These are phyloP conservation scores for Plasmodium berghei DNA, from an alignment of 169 alveolate genomes.

Conservation along the genomic window DNA sequence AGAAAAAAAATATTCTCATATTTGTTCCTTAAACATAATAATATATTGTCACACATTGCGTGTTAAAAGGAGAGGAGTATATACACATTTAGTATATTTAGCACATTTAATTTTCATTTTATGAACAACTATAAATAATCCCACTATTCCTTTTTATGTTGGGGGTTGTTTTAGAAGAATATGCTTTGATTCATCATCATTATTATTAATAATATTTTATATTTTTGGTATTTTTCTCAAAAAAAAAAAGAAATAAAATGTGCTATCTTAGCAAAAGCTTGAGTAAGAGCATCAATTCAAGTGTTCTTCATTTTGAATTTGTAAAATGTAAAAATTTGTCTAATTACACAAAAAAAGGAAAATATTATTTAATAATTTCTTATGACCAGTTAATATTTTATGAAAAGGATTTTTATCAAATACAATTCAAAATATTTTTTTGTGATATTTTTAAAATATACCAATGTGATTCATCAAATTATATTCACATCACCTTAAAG, in stretches of 20 bases:
- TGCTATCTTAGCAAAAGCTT: conserved; percentile 28
- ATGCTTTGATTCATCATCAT: no score
- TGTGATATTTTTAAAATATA: conserved; percentile 29
- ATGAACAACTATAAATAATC: no score
- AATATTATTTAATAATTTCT: conserved; percentile 40
- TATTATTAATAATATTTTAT: no score
- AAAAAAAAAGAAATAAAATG: conserved; percentile 10
- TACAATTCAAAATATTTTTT: conserved; percentile 38
- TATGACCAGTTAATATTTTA: conserved; percentile 49
- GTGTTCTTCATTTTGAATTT: conserved; percentile 54
- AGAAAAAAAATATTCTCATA: no score
- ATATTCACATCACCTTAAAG: conserved; percentile 38
- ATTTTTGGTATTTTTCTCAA: no score
- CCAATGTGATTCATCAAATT: conserved; percentile 40
- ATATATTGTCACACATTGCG: no score
- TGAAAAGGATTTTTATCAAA: conserved; percentile 47
- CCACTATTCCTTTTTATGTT: no score
- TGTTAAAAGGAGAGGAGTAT: no score
- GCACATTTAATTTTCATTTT: no score
- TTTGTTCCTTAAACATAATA: no score
- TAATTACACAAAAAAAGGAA: conserved; percentile 36
- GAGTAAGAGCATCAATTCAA: conserved; percentile 31
- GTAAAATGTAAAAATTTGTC: conserved; percentile 61
- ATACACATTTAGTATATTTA: no score
- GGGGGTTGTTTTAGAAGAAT: no score